Evolutionary conservation across 805 yeast genomes (phyloP), one percentile per base, ranked within the genome.

Genomic region (Nakazawaea anatomiae): DNA sequence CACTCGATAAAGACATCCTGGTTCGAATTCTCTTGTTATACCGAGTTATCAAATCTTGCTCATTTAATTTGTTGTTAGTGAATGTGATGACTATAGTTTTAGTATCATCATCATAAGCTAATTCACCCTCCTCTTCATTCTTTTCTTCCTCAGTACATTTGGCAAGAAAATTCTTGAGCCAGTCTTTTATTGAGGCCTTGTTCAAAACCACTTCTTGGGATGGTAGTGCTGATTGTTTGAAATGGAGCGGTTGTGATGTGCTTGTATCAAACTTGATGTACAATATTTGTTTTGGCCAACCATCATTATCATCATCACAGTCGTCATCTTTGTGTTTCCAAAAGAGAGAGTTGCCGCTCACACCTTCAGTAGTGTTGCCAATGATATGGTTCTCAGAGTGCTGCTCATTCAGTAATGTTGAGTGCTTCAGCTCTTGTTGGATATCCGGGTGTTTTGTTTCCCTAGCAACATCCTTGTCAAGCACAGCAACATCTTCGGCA

Each of bases 41-140:
- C 25, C 31, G 11, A 11, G 9, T 30, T 8, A 36, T 27, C 27
- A 34, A 14, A 4, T 10, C 29, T n/a, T 18, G 27, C 43, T 34
- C 31, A 4, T 25, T 14, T 5, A 18, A 9, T 4, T 27, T 46
- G 42, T 28, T 18, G 28, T 46, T 28, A 5, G 50, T 43, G 11
- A 51, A 46, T 3, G 53, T 50, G 31, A 51, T 42, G 38, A 51
- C 42, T 2, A 51, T 46, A 11, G 46, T 38, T 5, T 31, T n/a
- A 2, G 45, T 50, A 3, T 51, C 47, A 7, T 51, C 47, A 29
- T 50, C 46, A 14, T 14, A 29, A 3, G 41, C 49, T 6, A 34
- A 12, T n/a, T 8, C 12, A 9, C 5, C 42, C 8, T 42, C 47
- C 14, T 42, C 42, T 9, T 32, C 31, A 6, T 34, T 34, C 10